A percentile compares a stretch with the other conserved stretches of the same genome.
phyloP scores from a whole-genome alignment of 2,329 filamentous ascomycete genomes.

The Xylariales sp. region DNA sequence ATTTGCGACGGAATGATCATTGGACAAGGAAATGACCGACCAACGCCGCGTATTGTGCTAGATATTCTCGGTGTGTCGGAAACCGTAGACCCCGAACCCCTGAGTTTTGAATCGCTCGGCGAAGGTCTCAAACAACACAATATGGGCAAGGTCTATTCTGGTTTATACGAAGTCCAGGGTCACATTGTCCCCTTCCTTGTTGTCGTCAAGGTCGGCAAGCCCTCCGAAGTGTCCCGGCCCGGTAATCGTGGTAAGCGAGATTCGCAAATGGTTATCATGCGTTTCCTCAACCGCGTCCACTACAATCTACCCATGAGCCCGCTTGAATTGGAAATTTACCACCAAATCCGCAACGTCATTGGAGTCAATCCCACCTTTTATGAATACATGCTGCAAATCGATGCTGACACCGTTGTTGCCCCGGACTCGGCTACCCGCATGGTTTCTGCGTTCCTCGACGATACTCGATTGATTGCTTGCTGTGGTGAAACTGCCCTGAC shows the following conservation, averaged over 20 bases:
- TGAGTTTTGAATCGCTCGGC: slow-evolving; percentile 96
- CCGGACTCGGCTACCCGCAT: slow-evolving; percentile 91
- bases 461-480: slow-evolving; percentile 91
- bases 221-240: slow-evolving; percentile 92
- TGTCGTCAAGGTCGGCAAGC: slow-evolving; percentile 96
- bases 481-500: slow-evolving; percentile 95
- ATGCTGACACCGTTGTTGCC: slow-evolving; percentile 95
- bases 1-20: slow-evolving; percentile 99
- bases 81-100: slow-evolving; percentile 90
- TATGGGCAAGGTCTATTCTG: slow-evolving; percentile 99
- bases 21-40: slow-evolving; percentile 95
- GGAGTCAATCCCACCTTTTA: slow-evolving; percentile 99
- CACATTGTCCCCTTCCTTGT: slow-evolving; percentile 99
- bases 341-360: slow-evolving; percentile 98
- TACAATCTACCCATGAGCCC: slow-evolving; percentile 98
- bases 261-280: slow-evolving; percentile 98
- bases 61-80: slow-evolving; percentile 97
- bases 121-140: slow-evolving; percentile 98
- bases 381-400: slow-evolving; percentile 95
- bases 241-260: slow-evolving; percentile 99
- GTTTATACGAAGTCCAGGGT: slow-evolving; percentile 95
- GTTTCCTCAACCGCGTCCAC: slow-evolving; percentile 98
- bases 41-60: slow-evolving; percentile 93
- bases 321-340: slow-evolving; percentile 96
- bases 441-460: slow-evolving; percentile 88